Conservation (phyloP, 306 rosid species). For the Acacia melanoxylon region DNA sequence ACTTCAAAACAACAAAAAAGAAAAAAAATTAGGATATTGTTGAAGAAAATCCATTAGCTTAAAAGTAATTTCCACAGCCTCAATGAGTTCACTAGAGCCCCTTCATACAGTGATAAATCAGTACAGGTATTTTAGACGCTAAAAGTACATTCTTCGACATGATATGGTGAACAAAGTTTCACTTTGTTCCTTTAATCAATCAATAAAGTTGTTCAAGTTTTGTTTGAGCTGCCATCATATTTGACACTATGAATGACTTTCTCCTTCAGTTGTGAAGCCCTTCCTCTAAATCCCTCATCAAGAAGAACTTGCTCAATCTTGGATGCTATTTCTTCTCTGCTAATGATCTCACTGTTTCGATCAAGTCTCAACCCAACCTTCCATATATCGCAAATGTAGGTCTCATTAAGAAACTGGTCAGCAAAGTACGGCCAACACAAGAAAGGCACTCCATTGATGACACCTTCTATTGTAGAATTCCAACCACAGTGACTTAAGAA, state of each 20-base stretch:
- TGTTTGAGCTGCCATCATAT: constrained; percentile 28
- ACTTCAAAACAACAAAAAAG: no score
- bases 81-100: no score
- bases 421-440: constrained; percentile 40
- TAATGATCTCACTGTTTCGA: constrained; percentile 1
- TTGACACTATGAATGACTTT: constrained; percentile 5
- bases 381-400: constrained; percentile 36
- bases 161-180: no score
- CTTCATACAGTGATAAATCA: no score
- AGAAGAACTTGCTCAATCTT: constrained; percentile 22
- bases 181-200: not conserved
- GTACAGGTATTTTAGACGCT: no score
- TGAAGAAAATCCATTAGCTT: no score
- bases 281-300: constrained; percentile 7
- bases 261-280: constrained; percentile 15
- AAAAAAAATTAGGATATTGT: no score
- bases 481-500: constrained; percentile 42
- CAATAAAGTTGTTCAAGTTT: constrained; percentile 22
- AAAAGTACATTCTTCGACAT: no score
- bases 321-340: constrained; percentile 1
- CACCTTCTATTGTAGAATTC: constrained; percentile 40
- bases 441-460: constrained; percentile 30
- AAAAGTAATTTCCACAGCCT: no score
- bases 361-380: constrained; percentile 26
- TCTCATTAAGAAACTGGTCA: constrained; percentile 25